phyloP scores from a whole-genome alignment of 2,329 filamentous ascomycete genomes.

The Sporothrix brunneoviolacea region DNA sequence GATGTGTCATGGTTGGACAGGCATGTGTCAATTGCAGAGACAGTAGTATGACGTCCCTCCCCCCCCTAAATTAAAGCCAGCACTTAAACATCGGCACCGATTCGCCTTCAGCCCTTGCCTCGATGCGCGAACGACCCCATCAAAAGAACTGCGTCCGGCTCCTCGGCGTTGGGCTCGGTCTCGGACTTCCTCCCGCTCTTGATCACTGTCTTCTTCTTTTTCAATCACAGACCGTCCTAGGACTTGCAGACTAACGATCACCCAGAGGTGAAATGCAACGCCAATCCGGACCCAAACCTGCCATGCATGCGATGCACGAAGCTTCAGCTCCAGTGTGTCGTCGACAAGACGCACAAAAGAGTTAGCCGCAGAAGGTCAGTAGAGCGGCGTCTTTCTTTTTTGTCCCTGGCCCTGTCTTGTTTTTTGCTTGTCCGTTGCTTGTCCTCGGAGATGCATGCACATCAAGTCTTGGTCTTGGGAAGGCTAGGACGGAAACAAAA shows the following conservation, averaged over 20 bases:
- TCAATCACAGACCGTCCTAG: neutral
- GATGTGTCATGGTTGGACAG: conserved; percentile 13
- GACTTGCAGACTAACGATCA: neutral
- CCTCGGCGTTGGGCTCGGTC: conserved; percentile 3
- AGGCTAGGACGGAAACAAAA: neutral
- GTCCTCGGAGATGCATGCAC: neutral
- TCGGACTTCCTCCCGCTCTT: neutral
- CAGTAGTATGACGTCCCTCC: conserved; percentile 18
- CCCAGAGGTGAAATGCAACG: conserved; percentile 21
- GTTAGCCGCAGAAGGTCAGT: conserved; percentile 19
- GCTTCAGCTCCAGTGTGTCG: conserved; percentile 19
- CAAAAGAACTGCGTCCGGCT: neutral
- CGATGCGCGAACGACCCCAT: neutral
- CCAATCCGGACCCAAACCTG: conserved; percentile 14
- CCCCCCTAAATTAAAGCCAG: neutral
- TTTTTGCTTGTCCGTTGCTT: no score
- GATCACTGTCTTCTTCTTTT: neutral
- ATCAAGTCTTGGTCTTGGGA: neutral
- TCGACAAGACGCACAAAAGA: conserved; percentile 20
- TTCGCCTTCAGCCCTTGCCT: conserved; percentile 9
- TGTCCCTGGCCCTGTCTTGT: no score
- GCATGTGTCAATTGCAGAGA: conserved; percentile 22
- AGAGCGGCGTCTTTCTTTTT: neutral
- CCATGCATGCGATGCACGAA: conserved; percentile 20
- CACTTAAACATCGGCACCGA: conserved; percentile 17